These are phyloP conservation scores for Alternaria alternata DNA, from an alignment of 2,329 filamentous ascomycete species.

Conservation along the genomic window DNA sequence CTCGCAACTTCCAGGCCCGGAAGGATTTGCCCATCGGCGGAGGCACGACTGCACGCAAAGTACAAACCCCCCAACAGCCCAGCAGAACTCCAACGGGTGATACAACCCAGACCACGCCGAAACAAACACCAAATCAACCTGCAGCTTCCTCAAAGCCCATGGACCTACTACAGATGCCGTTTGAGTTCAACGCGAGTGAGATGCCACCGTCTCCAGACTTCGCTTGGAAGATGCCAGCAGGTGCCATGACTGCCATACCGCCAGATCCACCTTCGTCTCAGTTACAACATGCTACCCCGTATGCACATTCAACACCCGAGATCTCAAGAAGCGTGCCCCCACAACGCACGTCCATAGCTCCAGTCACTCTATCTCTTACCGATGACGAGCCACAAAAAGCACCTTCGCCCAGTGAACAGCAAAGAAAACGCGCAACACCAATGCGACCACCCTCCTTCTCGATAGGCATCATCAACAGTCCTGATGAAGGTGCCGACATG, in stretches of 20 bases:
- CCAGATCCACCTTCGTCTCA: conserved; percentile 49
- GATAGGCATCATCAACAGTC: conserved; percentile 64
- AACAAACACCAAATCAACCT: conserved; percentile 33
- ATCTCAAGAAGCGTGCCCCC: conserved; percentile 52
- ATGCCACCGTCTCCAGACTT: conserved; percentile 53
- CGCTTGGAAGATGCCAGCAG: conserved; percentile 55
- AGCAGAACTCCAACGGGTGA: conserved; percentile 50
- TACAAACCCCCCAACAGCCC: conserved; percentile 46
- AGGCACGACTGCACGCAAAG: conserved; percentile 78
- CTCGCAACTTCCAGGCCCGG: conserved; percentile 90
- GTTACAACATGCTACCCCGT: conserved; percentile 49
- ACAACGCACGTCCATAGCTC: conserved; percentile 54
- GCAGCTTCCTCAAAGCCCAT: conserved; percentile 40
- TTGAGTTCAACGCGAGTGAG: conserved; percentile 53
- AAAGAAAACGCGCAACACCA: conserved; percentile 48
- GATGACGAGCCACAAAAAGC: conserved; percentile 62
- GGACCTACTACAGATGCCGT: conserved; percentile 52
- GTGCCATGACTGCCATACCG: conserved; percentile 56
- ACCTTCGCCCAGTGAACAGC: conserved; percentile 45
- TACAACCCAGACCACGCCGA: conserved; percentile 40
- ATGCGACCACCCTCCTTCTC: conserved; percentile 56
- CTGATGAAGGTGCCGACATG: conserved; percentile 79
- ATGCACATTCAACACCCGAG: conserved; percentile 64
- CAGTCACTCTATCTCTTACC: conserved; percentile 64
- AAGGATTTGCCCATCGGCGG: conserved; percentile 91